Evolutionary conservation across 208 protist species (phyloP).

Genomic region (Angomonas ambiguus): DNA sequence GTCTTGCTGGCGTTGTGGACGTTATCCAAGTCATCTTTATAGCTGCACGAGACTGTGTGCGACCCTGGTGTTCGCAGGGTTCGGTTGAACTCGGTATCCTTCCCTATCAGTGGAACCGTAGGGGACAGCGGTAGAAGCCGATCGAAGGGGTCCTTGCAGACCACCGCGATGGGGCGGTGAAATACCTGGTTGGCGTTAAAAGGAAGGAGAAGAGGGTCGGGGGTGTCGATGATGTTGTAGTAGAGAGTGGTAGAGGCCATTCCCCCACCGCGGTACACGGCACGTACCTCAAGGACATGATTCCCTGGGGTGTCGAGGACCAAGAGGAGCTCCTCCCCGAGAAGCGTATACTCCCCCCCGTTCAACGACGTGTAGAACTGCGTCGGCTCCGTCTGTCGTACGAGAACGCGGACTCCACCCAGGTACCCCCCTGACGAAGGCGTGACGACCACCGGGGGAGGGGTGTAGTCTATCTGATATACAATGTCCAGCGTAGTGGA

Average conservation of each 20-base stretch:
- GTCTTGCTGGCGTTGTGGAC: slow-evolving; percentile 15
- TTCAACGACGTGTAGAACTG: slow-evolving; percentile 50
- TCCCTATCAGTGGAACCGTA: neutral
- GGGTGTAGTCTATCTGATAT: slow-evolving; percentile 35
- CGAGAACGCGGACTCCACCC: slow-evolving; percentile 43
- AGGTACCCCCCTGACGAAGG: slow-evolving; percentile 52
- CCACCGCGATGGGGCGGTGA: slow-evolving; percentile 26
- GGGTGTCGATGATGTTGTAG: slow-evolving; percentile 38
- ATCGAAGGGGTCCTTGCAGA: slow-evolving; percentile 32
- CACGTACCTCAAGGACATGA: slow-evolving; percentile 22
- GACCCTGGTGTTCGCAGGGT: slow-evolving; percentile 21
- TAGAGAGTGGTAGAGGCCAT: slow-evolving; percentile 17
- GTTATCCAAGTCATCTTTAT: slow-evolving; percentile 36
- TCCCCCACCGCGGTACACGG: slow-evolving; percentile 38
- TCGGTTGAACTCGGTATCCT: slow-evolving; percentile 15
- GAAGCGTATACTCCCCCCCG: slow-evolving; percentile 13
- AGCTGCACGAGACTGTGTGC: slow-evolving; percentile 45
- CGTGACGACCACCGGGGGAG: slow-evolving; percentile 32
- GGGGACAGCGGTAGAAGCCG: slow-evolving; percentile 8
- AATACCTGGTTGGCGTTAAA: slow-evolving; percentile 21
- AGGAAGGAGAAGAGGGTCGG: slow-evolving; percentile 18
- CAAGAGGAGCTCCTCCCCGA: slow-evolving; percentile 22
- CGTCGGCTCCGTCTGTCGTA: slow-evolving; percentile 23
- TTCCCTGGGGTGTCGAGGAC: slow-evolving; percentile 22
- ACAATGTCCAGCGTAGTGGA: slow-evolving; percentile 14